These are phyloP conservation scores for Linum lewisii DNA, from an alignment of 345 rosid genomes.

Conservation along the genomic window DNA sequence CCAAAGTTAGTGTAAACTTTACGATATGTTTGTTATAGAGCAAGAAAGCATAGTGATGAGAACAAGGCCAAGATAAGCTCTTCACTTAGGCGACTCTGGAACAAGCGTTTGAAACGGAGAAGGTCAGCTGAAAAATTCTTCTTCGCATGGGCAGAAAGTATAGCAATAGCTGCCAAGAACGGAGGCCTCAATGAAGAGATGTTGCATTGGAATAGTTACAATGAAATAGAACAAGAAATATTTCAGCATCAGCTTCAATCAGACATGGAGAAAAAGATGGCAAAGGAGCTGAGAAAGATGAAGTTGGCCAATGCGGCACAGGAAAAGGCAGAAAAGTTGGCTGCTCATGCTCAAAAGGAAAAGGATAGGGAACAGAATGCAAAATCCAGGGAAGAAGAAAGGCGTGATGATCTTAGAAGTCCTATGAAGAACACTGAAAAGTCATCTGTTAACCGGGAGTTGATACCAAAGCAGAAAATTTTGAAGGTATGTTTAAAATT, in stretches of 20 bases:
- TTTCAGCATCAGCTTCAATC: constrained; percentile 31
- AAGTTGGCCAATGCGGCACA: constrained; percentile 36
- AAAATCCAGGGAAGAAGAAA: constrained; percentile 26
- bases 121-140: constrained; percentile 35
- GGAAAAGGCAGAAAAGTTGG: constrained; percentile 44
- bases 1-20: not conserved
- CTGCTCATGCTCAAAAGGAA: constrained; percentile 43
- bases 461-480: constrained; percentile 43
- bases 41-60: constrained; percentile 32
- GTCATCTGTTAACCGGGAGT: constrained; percentile 15
- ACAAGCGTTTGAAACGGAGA: constrained; percentile 42
- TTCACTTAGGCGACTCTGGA: constrained; percentile 48
- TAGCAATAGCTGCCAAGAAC: constrained; percentile 61
- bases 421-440: constrained; percentile 21
- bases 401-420: constrained; percentile 22
- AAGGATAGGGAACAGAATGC: constrained; percentile 37
- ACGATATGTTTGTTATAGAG: not conserved
- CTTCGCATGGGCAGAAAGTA: constrained; percentile 39
- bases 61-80: constrained; percentile 59
- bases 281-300: constrained; percentile 35
- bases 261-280: constrained; percentile 36
- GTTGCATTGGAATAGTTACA: constrained; percentile 70
- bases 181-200: constrained; percentile 50
- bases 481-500: constrained; percentile 36
- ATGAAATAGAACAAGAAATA: constrained; percentile 40